A percentile compares a stretch with the other conserved stretches of the same genome.
Evolutionary conservation across 805 yeast species (phyloP).

Genomic region (Cyberlindnera galapagoensis): DNA sequence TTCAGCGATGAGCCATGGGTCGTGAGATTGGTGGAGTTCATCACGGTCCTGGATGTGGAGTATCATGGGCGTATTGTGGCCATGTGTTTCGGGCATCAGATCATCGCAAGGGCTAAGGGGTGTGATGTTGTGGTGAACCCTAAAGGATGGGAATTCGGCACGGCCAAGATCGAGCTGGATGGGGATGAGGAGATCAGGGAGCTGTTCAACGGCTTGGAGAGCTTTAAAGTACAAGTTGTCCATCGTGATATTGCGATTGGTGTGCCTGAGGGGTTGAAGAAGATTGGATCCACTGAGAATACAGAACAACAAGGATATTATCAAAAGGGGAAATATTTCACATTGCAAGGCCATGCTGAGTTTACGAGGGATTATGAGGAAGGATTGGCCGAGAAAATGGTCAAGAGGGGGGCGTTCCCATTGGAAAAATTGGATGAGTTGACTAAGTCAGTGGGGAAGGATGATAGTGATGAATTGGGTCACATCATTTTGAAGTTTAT

Average conservation of each 20-base stretch:
- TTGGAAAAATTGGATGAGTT: slow-evolving; percentile 2
- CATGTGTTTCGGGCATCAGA: slow-evolving; percentile 86
- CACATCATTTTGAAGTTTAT: slow-evolving; percentile 13
- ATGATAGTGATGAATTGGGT: slow-evolving; percentile 9
- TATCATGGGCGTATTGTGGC: slow-evolving; percentile 36
- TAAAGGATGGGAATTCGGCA: slow-evolving; percentile 71
- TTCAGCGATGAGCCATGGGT: slow-evolving; percentile 40
- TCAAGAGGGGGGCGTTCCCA: slow-evolving; percentile 2
- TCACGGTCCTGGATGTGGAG: slow-evolving; percentile 16
- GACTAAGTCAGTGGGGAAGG: slow-evolving; percentile 1
- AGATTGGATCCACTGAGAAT: slow-evolving; percentile 46
- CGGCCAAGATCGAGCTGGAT: slow-evolving; percentile 37
- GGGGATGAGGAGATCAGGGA: slow-evolving; percentile 29
- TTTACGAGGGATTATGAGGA: slow-evolving; percentile 62
- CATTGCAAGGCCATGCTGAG: slow-evolving; percentile 92
- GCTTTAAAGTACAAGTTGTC: slow-evolving; percentile 42
- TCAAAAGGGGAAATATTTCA: slow-evolving; percentile 43
- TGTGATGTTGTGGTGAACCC: slow-evolving; percentile 50
- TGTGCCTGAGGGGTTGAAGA: slow-evolving; percentile 31
- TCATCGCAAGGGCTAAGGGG: slow-evolving; percentile 62
- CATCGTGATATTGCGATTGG: slow-evolving; percentile 53
- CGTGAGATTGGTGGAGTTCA: slow-evolving; percentile 29
- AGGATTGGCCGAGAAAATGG: slow-evolving; percentile 13
- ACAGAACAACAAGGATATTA: slow-evolving; percentile 67
- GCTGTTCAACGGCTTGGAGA: slow-evolving; percentile 12